Evolutionary conservation across 2,329 filamentous ascomycete species (phyloP), one percentile per base, ranked within the genome.

Genomic region (Monosporascus sp.): DNA sequence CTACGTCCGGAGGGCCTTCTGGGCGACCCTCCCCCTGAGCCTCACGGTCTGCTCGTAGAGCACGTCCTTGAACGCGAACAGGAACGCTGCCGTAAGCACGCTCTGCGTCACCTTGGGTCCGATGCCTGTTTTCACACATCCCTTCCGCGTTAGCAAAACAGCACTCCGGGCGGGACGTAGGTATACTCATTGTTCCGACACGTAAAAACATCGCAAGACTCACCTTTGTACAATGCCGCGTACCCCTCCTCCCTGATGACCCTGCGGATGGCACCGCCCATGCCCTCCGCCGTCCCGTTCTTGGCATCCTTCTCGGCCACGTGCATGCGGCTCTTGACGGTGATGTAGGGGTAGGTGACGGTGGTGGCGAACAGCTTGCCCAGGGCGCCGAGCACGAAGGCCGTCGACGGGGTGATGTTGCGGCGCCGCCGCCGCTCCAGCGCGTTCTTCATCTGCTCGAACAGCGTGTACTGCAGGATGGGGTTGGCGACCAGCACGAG

Each of bases 331-430:
- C 91, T 96, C 85, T 99, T 99, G 66, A 99, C 88, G 5, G 94
- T 99, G 71, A 99, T 97, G 71, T 99, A 99, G 11, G 94, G 94
- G 72, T 99, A 99, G 6, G 94, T 99, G 66, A 97, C 89, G 56
- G 81, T 85, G 3, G 94, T 99, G 24, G 94, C 94, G 57, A 97
- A 86, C 59, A 99, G 80, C 81, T 99, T 99, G 72, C 94, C 92
- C 34, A 97, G 69, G 2, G 94, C 94, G 58, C 94, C 94, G 3
- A 99, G 80, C 67, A 94, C 83, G 72, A 99, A 99, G 49, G 91
- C 91, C 61, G 96, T 84, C 52, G 84, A 87, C 1, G 93, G 91
- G 0, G 90, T 96, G 53, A 97, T 83, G 63, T 87, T 85, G 55
- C 75, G 69, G 79, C 77, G 69, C 66, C 74, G 63, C 16, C 67